Conservation (phyloP, 78 protist genomes). For the Creolimax fragrantissima region DNA sequence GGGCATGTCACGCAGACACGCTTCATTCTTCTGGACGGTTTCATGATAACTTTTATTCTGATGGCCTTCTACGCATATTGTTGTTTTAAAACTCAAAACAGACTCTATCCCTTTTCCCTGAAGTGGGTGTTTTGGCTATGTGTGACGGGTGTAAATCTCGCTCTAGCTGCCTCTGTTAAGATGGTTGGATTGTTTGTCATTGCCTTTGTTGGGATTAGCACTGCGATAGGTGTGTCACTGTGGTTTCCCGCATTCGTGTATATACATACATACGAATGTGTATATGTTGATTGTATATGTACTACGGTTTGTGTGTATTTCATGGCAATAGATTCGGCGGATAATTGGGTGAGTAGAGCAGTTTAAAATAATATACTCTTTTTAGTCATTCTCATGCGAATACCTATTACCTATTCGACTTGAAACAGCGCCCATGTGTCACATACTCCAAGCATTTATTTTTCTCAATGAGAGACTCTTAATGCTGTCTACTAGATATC, state of each 20-base stretch:
- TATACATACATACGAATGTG: background rate
- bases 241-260: background rate
- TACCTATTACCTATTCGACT: too few relatives aligned
- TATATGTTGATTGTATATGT: too few relatives aligned
- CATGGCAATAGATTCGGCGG: too few relatives aligned
- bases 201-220: background rate
- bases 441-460: too few relatives aligned
- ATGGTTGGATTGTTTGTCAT: conserved; percentile 20
- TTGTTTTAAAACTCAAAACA: background rate
- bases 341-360: too few relatives aligned
- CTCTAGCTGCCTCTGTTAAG: conserved; percentile 15
- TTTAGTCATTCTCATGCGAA: too few relatives aligned
- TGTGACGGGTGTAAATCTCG: background rate
- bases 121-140: conserved; percentile 2
- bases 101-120: background rate
- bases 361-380: too few relatives aligned
- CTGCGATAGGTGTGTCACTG: background rate
- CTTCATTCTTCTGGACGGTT: conserved; percentile 13
- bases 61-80: background rate
- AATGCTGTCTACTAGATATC: too few relatives aligned
- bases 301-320: too few relatives aligned
- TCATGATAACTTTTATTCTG: background rate
- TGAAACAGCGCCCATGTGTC: too few relatives aligned
- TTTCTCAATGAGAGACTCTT: too few relatives aligned
- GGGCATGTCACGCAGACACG: background rate